Base-by-base conservation (phyloP, 225 moss, liverwort and hornwort genomes). In the Sphagnum tenellum region DNA sequence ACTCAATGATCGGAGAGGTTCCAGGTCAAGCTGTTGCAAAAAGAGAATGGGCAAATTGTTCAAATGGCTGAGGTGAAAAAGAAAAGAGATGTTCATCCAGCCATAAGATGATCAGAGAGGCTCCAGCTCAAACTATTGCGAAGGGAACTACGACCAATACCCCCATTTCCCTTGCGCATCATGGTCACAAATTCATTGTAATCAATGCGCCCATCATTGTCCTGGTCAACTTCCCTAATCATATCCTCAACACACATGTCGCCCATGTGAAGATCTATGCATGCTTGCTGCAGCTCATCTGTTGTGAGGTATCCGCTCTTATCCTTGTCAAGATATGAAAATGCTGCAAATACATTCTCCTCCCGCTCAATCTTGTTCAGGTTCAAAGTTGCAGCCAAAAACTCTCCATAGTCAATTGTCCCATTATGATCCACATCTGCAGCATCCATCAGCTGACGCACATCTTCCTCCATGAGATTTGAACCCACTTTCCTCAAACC, bases 141-240 rank as follows among this genome's bases (percentile, higher is more conserved):
- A 6, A 52, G 6, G 52, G 52, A 6, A 52, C 7, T 52, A 9
- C 52, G 52, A 6, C 52, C 52, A 52, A 52, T 9, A 52, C 52
- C 52, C 7, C 52, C 52, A 52, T 52, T 64, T 47, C 64, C 64
- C 13, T 49, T 64, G 29, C 51, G 64, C 64, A 64, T 64, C 64
- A 64, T 64, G 47, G 49, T 49, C 13, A 51, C 64, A 49, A 64
- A 64, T 11, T 64, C 64, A 49, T 64, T 51, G 48, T 49, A 64
- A 49, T 51, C 51, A 10, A 64, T 64, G 49, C 51, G 46, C 46
- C 64, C 64, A 48, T 64, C 64, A 49, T 64, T 64, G 64, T 64
- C 64, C 14, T 49, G 5, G 49, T 64, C 64, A 49, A 64, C 64
- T 44, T 64, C 64, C 64, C 50, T n/a, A 11, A 64, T 49, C 7